Evolutionary conservation across 108 stramenopile genomes (phyloP).

Genomic region (Stephanodiscus triporus): DNA sequence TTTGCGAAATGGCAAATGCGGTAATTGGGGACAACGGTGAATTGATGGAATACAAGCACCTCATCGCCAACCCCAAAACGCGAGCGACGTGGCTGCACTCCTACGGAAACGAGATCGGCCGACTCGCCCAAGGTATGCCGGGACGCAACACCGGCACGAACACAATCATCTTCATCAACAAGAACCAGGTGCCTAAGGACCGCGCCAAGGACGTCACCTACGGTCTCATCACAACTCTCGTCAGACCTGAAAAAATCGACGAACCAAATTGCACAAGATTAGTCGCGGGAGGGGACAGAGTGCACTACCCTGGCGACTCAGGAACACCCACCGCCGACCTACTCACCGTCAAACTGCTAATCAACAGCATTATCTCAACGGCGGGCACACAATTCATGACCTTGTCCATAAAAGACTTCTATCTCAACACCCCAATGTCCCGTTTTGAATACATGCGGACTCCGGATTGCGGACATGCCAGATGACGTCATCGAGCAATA

Average conservation of each 20-base stretch:
- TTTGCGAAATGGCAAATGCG: background rate
- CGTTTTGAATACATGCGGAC: constrained; percentile 41
- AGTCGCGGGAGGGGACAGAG: constrained; percentile 42
- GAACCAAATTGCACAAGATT: constrained; percentile 24
- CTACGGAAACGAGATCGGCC: constrained; percentile 24
- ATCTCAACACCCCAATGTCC: constrained; percentile 40
- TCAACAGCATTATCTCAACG: constrained; percentile 56
- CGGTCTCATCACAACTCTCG: constrained; percentile 15
- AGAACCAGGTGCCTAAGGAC: background rate
- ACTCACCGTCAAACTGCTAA: constrained; percentile 30
- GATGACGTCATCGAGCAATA: constrained; percentile 38
- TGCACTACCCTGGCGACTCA: constrained; percentile 30
- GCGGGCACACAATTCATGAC: constrained; percentile 34
- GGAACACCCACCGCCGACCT: constrained; percentile 45
- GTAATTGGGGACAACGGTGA: background rate
- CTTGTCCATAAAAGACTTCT: constrained; percentile 55
- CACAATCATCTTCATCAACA: constrained; percentile 5
- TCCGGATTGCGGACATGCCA: constrained; percentile 36
- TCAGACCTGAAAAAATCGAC: constrained; percentile 28
- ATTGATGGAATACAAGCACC: background rate
- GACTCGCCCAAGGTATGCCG: background rate
- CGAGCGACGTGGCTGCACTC: constrained; percentile 11
- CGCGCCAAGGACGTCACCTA: constrained; percentile 21
- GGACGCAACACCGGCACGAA: background rate
- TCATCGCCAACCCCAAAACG: background rate